Conservation (phyloP, 225 moss, liverwort and hornwort genomes). For the Takakia lepidozioides region DNA sequence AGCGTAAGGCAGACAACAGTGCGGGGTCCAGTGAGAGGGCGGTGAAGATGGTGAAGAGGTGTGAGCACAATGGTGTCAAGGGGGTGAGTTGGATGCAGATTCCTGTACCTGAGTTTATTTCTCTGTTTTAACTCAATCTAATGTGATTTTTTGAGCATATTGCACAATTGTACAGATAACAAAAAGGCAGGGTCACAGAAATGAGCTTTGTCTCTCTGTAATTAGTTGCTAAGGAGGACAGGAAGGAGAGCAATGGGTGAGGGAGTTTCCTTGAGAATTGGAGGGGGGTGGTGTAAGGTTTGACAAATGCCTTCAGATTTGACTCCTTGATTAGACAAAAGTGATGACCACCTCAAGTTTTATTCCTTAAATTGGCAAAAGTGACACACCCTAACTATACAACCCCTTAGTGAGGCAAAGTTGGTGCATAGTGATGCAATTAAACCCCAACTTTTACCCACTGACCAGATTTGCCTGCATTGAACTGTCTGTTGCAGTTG, state of each 20-base stretch:
- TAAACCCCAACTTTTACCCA: too few species aligned
- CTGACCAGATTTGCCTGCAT: too few species aligned
- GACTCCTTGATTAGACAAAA: too few species aligned
- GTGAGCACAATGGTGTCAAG: slow-evolving; percentile 15
- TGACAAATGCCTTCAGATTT: too few species aligned
- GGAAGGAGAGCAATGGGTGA: background rate
- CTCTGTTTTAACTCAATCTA: too few species aligned
- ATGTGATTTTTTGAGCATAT: too few species aligned
- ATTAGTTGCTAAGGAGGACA: background rate
- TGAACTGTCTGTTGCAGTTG: slow-evolving; percentile 30
- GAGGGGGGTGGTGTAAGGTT: too few species aligned
- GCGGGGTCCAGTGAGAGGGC: slow-evolving; percentile 10
- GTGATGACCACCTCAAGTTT: too few species aligned
- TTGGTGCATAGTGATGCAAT: too few species aligned
- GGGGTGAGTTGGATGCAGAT: slow-evolving; percentile 15
- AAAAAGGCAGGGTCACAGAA: background rate
- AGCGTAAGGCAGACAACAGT: slow-evolving; percentile 11
- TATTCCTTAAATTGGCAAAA: too few species aligned
- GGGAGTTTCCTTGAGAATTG: background rate
- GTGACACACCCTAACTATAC: too few species aligned
- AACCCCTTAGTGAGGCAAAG: too few species aligned
- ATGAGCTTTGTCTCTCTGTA: background rate
- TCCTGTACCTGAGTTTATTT: background rate
- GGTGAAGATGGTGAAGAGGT: background rate
- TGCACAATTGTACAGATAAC: background rate